Base-by-base conservation (phyloP, 2,329 filamentous ascomycete species). In the Talaromyces marneffei region DNA sequence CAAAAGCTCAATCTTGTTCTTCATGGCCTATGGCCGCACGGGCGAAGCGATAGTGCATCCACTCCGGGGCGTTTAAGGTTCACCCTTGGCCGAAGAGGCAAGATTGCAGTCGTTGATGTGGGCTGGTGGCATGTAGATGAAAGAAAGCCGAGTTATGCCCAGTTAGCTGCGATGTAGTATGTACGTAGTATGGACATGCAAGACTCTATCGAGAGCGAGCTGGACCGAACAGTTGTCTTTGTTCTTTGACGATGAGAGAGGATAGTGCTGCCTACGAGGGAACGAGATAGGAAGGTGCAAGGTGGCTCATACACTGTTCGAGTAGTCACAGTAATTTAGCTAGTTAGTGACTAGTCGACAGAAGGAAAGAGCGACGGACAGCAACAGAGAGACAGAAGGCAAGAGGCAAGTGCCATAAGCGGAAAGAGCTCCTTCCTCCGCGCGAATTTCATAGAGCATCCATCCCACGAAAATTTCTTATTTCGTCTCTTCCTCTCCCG, bases 61-160 rank as follows among this genome's bases (percentile, higher is more conserved):
- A 33, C 29, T 52, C n/a, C 23, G 27, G n/a, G 29, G 48, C 29
- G 29, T 23, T 52, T 57, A 57, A 46, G 42, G 55, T 57, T 57
- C 40, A 25, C 23, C 14, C 29, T 12, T 57, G 55, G 18, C 20
- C 5, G 25, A 46, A 57, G 18, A 35, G 39, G 39, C 39, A 57
- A 31, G n/a, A 31, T 18, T 31, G 46, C 46, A 50, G 27, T 31
- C 18, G 35, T 20, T 31, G 25, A 23, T 40, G 37, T 44, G 53
- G 53, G 29, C 12, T 39, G 20, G 52, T 27, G 52, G 52, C 52
- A 33, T 18, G 23, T 27, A n/a, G 12, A 18, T 44, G 54, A 57
- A 57, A 57, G 54, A 35, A 57, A 33, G 29, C 35, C n/a, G n/a
- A 50, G 27, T 14, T 20, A 31, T 50, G 27, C 46, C 46, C n/a